phyloP scores from a whole-genome alignment of 2,329 filamentous ascomycete species.

The Pseudocercospora cruenta region DNA sequence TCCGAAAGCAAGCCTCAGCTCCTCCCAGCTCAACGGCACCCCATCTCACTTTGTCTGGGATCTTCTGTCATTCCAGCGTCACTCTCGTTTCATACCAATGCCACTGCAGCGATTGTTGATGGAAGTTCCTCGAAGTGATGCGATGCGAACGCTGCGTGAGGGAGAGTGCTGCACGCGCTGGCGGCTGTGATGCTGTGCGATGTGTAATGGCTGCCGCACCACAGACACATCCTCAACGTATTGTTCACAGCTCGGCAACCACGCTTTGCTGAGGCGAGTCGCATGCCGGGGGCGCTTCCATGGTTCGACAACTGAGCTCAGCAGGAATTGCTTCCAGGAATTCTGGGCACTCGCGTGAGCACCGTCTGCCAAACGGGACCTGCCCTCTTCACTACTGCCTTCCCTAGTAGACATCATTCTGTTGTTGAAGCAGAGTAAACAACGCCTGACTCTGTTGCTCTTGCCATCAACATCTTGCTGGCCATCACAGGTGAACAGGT shows the following conservation, averaged over 20 bases:
- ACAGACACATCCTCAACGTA: background rate
- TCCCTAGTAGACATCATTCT: background rate
- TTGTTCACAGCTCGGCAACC: constrained; percentile 2
- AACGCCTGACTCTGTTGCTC: background rate
- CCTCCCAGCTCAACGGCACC: background rate
- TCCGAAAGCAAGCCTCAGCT: background rate
- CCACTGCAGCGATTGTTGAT: constrained; percentile 2
- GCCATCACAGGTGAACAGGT: constrained; percentile 2
- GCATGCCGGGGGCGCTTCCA: background rate
- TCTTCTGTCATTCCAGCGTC: background rate
- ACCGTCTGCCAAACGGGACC: background rate
- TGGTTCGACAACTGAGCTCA: background rate
- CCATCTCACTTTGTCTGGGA: background rate
- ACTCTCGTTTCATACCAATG: background rate
- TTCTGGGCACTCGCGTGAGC: background rate
- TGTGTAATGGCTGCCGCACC: background rate
- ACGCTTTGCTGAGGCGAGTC: background rate
- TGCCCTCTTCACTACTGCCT: background rate
- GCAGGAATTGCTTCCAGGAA: background rate
- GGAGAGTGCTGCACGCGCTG: background rate
- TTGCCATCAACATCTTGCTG: background rate
- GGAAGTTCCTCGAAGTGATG: background rate
- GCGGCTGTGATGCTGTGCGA: background rate
- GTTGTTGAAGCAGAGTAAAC: background rate
- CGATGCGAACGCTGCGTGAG: background rate